Conservation (phyloP, 164 flowering plant genomes). For the Hamamelis virginiana region DNA sequence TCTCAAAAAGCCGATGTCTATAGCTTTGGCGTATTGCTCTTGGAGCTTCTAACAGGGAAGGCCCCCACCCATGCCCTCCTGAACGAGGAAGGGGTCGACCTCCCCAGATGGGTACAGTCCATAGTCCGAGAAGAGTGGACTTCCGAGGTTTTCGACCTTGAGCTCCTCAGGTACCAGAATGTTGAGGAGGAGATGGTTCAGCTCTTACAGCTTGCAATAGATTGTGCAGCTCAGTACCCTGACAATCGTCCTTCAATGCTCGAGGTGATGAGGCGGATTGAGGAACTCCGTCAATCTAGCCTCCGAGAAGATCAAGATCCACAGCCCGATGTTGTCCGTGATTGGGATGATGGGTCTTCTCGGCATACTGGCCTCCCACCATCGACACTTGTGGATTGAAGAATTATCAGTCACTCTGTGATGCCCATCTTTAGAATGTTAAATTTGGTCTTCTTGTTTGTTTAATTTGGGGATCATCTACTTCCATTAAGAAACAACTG, state of each 20-base stretch:
- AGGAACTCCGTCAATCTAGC: constrained; percentile 35
- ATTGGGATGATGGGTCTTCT: no score
- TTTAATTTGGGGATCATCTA: no score
- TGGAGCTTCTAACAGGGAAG: constrained; percentile 85
- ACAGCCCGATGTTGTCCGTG: no score
- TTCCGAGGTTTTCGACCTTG: constrained; percentile 80
- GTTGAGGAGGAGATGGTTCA: constrained; percentile 89
- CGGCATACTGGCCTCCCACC: no score
- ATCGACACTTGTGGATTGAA: no score
- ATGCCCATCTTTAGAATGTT: no score
- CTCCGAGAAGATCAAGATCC: constrained; percentile 20
- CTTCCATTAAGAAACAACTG: no score
- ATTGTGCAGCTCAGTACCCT: constrained; percentile 59
- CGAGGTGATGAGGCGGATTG: constrained; percentile 37
- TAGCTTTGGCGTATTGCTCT: constrained; percentile 81
- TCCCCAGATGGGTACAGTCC: constrained; percentile 93
- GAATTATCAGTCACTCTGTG: no score
- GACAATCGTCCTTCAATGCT: constrained; percentile 52
- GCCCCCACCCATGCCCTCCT: constrained; percentile 71
- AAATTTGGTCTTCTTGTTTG: no score
- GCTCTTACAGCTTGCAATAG: constrained; percentile 78
- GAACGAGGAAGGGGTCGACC: constrained; percentile 77
- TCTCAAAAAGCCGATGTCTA: constrained; percentile 89
- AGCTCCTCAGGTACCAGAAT: constrained; percentile 65
- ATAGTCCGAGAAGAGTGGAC: constrained; percentile 85